Percentiles rank a stretch among this genome's conserved stretches.
phyloP scores from a whole-genome alignment of 2,329 filamentous ascomycete species.

The Aspergillus sp. region DNA sequence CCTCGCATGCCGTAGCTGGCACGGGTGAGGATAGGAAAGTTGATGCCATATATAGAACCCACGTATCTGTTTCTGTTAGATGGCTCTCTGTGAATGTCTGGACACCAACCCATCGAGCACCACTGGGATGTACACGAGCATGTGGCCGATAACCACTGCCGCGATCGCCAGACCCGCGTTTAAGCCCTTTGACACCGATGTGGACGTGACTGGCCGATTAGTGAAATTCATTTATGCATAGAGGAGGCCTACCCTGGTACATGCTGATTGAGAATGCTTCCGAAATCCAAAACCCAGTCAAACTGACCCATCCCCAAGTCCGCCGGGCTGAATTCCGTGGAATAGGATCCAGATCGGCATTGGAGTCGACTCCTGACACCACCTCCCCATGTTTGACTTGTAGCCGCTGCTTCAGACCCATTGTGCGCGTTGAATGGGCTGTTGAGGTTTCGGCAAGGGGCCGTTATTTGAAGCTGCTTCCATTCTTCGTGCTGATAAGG shows the following conservation, averaged over 20 bases:
- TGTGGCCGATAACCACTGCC: constrained; percentile 14
- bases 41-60: constrained; percentile 18
- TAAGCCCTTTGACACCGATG: constrained; percentile 13
- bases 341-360: constrained; percentile 17
- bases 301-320: constrained; percentile 17
- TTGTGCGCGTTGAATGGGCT: background rate
- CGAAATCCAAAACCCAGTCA: constrained; percentile 17
- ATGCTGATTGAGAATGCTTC: constrained; percentile 20
- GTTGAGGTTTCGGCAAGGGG: background rate
- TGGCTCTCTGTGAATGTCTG: background rate
- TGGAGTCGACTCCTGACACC: constrained; percentile 12
- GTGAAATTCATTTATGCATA: background rate
- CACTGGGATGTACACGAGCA: constrained; percentile 15
- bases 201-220: constrained; percentile 12
- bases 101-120: constrained; percentile 14
- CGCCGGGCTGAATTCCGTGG: constrained; percentile 11
- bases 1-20: constrained; percentile 19
- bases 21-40: constrained; percentile 17
- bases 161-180: constrained; percentile 17
- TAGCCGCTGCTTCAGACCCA: constrained; percentile 16
- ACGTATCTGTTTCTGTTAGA: constrained; percentile 10
- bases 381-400: constrained; percentile 17
- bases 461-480: background rate
- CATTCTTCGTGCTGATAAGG: background rate
- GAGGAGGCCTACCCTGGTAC: constrained; percentile 13